phyloP scores from a whole-genome alignment of 1,139 yeast genomes.

The Pichia sp. region DNA sequence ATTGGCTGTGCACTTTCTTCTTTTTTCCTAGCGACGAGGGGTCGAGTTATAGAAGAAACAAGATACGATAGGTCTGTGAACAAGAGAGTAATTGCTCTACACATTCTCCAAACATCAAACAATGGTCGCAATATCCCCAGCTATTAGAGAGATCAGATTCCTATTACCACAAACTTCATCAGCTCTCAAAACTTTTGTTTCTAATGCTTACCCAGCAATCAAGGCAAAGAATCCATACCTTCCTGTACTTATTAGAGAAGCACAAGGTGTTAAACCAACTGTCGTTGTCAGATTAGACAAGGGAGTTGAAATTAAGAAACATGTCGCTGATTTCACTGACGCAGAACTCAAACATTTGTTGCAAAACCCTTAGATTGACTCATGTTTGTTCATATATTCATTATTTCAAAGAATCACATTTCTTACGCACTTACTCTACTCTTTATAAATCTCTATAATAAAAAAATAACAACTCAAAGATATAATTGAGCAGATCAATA shows the following conservation, averaged over 20 bases:
- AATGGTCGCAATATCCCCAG: constrained; percentile 25
- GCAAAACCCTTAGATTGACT: constrained; percentile 12
- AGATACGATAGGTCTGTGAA: no score
- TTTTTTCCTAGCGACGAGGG: no score
- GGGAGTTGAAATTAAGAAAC: constrained; percentile 29
- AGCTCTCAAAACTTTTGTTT: constrained; percentile 45
- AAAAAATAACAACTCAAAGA: not conserved
- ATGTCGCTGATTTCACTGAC: constrained; percentile 23
- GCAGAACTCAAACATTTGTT: constrained; percentile 23
- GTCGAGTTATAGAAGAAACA: no score
- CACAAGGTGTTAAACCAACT: constrained; percentile 63
- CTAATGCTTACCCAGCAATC: constrained; percentile 52
- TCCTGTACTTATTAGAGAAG: constrained; percentile 72
- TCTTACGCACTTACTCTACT: no score
- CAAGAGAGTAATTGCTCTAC: not conserved
- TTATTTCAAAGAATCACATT: no score
- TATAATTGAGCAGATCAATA: not conserved
- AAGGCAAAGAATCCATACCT: constrained; percentile 50
- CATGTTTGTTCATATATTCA: not conserved
- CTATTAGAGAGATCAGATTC: constrained; percentile 71
- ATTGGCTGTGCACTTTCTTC: not conserved
- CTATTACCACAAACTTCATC: constrained; percentile 71
- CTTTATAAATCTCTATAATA: no score
- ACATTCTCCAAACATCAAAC: not conserved
- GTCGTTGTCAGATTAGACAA: constrained; percentile 58